Percentiles rank a stretch among this genome's conserved stretches.
Conservation (phyloP, 805 yeast species). For the Candida germanica region DNA sequence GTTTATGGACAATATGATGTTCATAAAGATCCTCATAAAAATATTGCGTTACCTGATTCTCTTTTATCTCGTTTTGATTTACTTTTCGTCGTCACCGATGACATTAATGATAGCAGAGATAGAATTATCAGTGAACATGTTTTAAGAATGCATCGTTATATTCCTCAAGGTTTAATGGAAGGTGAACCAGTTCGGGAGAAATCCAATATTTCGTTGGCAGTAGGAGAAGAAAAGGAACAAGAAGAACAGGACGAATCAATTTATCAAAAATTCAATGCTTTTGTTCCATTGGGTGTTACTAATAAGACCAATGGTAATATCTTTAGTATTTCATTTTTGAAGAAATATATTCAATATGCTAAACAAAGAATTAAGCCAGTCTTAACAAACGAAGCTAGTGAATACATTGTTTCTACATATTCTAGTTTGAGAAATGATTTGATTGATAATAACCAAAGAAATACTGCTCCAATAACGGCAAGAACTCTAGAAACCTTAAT, state of each 20-base stretch:
- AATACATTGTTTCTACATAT: slow-evolving; percentile 76
- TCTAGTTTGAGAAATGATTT: slow-evolving; percentile 77
- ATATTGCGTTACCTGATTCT: slow-evolving; percentile 96
- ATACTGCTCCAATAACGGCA: slow-evolving; percentile 95
- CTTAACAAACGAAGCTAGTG: slow-evolving; percentile 72
- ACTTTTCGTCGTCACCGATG: slow-evolving; percentile 93
- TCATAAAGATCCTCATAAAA: slow-evolving; percentile 92
- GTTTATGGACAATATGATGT: slow-evolving; percentile 95
- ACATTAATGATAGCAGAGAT: slow-evolving; percentile 80
- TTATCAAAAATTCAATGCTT: slow-evolving; percentile 80
- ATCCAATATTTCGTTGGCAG: slow-evolving; percentile 67
- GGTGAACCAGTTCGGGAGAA: slow-evolving; percentile 92
- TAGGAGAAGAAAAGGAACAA: slow-evolving; percentile 60
- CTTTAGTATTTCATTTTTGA: slow-evolving; percentile 77
- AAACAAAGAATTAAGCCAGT: slow-evolving; percentile 83
- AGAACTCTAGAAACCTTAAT: slow-evolving; percentile 95
- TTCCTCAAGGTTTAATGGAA: slow-evolving; percentile 83
- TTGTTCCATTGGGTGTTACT: slow-evolving; percentile 75
- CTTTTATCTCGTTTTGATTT: slow-evolving; percentile 94
- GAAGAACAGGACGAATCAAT: slow-evolving; percentile 54
- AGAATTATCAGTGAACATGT: slow-evolving; percentile 92
- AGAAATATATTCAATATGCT: slow-evolving; percentile 91
- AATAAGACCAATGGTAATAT: slow-evolving; percentile 26
- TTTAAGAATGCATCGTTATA: slow-evolving; percentile 83
- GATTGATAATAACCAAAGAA: slow-evolving; percentile 57